These are phyloP conservation scores for Alternaria dauci DNA, from an alignment of 2,329 filamentous ascomycete genomes.

Conservation along the genomic window DNA sequence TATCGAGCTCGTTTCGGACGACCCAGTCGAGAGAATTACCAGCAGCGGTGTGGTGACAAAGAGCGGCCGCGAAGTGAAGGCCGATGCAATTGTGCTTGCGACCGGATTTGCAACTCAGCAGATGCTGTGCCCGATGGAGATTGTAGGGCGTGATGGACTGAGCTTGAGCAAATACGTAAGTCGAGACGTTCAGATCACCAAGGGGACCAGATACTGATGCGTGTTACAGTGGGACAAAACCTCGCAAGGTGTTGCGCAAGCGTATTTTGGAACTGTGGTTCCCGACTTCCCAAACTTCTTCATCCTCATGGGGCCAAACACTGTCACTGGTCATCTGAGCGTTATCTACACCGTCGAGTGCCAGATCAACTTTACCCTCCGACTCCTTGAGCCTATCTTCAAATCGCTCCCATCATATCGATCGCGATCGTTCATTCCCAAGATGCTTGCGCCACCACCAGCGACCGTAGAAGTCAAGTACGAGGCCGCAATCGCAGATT, in stretches of 20 bases:
- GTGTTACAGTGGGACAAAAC: conserved; percentile 49
- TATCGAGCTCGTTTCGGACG: conserved; percentile 53
- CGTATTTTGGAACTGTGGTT: conserved; percentile 61
- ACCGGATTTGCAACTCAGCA: conserved; percentile 61
- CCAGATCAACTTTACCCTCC: conserved; percentile 60
- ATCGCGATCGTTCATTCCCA: conserved; percentile 31
- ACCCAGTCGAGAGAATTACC: conserved; percentile 53
- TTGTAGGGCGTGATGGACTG: conserved; percentile 54
- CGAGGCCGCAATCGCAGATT: conserved; percentile 49
- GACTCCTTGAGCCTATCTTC: conserved; percentile 55
- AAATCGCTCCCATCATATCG: conserved; percentile 39
- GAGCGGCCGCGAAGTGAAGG: conserved; percentile 50
- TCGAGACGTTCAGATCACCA: background rate
- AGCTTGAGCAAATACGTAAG: conserved; percentile 50
- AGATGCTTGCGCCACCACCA: conserved; percentile 27
- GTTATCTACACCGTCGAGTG: conserved; percentile 63
- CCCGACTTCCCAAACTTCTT: conserved; percentile 43
- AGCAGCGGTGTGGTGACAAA: conserved; percentile 51
- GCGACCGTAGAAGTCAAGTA: conserved; percentile 50
- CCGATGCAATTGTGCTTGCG: conserved; percentile 59
- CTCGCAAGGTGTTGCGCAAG: conserved; percentile 49
- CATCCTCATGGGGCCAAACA: conserved; percentile 48
- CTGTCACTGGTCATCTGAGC: conserved; percentile 59
- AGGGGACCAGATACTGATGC: conserved; percentile 1
- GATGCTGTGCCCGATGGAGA: conserved; percentile 58